A percentile compares a stretch with the other conserved stretches of the same genome.
Evolutionary conservation across 1,284 basidiomycete genomes (phyloP).

Genomic region (Austroboletus niveus): DNA sequence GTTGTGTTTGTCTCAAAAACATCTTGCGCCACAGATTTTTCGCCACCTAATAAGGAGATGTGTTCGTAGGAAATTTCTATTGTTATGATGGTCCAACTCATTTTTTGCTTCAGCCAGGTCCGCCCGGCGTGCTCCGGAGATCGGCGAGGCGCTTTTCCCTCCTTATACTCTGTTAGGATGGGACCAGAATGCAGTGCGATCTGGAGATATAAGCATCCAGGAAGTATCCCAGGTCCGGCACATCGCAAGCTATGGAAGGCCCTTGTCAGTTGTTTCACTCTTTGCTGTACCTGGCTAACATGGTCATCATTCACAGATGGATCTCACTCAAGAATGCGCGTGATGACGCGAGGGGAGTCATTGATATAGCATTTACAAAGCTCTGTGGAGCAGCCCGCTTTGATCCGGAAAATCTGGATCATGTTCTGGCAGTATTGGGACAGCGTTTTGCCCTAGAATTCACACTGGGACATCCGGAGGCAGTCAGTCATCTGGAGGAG

Average conservation of each 20-base stretch:
- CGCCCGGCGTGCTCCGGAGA: background rate
- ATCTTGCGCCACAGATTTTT: conserved; percentile 8
- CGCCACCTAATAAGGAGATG: background rate
- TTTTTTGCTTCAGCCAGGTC: background rate
- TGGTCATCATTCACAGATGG: background rate
- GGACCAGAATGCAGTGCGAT: too few relatives aligned
- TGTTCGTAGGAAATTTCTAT: background rate
- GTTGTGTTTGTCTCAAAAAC: conserved; percentile 13
- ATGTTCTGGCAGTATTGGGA: conserved; percentile 1
- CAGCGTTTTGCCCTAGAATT: too few relatives aligned
- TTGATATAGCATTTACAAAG: background rate
- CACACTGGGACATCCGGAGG: too few relatives aligned
- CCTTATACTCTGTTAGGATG: too few relatives aligned
- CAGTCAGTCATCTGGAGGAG: too few relatives aligned
- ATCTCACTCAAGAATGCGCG: background rate
- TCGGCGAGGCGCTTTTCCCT: too few relatives aligned
- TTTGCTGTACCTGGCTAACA: background rate
- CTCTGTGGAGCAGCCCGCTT: conserved; percentile 1
- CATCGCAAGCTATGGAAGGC: conserved; percentile 1
- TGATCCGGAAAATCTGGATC: background rate
- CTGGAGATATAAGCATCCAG: background rate
- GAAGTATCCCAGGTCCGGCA: background rate
- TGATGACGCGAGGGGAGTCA: background rate
- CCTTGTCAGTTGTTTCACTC: background rate
- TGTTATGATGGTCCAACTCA: background rate